Conservation (phyloP, 768 basidiomycete genomes). For the Kwoniella sp. region DNA sequence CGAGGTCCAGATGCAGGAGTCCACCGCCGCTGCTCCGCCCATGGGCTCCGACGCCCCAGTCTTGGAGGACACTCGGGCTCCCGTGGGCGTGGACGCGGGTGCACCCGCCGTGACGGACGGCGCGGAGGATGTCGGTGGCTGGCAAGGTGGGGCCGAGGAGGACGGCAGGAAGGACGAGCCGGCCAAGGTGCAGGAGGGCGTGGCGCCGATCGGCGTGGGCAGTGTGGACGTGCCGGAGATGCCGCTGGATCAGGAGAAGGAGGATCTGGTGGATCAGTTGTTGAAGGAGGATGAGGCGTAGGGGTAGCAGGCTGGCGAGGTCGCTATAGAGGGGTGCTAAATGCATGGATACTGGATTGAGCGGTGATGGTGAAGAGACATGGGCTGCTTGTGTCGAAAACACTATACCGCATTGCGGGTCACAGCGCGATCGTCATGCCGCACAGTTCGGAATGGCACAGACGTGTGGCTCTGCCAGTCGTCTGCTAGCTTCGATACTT, state of each 20-base stretch:
- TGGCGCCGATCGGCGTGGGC: slow-evolving; percentile 16
- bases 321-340: too few relatives aligned
- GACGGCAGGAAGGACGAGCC: slow-evolving; percentile 15
- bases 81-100: slow-evolving; percentile 47
- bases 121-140: slow-evolving; percentile 44
- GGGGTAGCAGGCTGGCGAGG: too few relatives aligned
- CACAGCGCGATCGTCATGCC: too few relatives aligned
- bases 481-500: too few relatives aligned
- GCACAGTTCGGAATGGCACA: too few relatives aligned
- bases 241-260: slow-evolving; percentile 32
- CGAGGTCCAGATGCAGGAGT: slow-evolving; percentile 44
- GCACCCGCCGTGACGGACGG: slow-evolving; percentile 43
- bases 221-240: slow-evolving; percentile 29
- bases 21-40: slow-evolving; percentile 16
- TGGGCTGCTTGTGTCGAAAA: too few relatives aligned
- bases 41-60: slow-evolving; percentile 4
- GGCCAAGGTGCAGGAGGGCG: background rate
- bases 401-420: too few relatives aligned
- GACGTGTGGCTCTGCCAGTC: too few relatives aligned
- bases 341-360: too few relatives aligned
- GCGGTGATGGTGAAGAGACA: too few relatives aligned
- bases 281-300: slow-evolving; percentile 30
- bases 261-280: slow-evolving; percentile 29
- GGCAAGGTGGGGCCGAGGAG: slow-evolving; percentile 49
- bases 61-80: slow-evolving; percentile 42